phyloP scores from a whole-genome alignment of 2,329 filamentous ascomycete genomes.

The Zalaria sp. region DNA sequence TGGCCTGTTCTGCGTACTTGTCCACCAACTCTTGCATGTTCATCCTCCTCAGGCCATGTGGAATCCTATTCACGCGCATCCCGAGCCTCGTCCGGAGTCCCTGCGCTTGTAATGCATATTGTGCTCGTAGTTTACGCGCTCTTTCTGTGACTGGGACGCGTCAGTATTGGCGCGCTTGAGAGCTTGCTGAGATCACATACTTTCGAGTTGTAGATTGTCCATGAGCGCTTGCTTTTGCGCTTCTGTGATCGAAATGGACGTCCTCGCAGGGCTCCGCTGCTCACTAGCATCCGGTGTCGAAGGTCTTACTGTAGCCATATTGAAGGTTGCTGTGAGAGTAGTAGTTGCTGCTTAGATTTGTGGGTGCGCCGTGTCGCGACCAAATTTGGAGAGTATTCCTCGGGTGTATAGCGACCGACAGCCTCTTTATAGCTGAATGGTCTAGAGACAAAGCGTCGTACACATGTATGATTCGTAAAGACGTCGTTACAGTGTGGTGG shows the following conservation, averaged over 20 bases:
- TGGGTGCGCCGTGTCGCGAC: no score
- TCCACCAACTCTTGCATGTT: slow-evolving; percentile 70
- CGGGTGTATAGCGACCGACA: no score
- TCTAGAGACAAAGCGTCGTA: no score
- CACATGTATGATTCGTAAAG: no score
- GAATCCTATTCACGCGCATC: slow-evolving; percentile 86
- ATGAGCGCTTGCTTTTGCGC: slow-evolving; percentile 74
- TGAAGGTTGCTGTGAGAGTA: no score
- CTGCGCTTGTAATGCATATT: slow-evolving; percentile 79
- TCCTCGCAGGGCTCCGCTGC: slow-evolving; percentile 1
- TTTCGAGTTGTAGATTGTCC: slow-evolving; percentile 78
- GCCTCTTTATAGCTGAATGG: no score
- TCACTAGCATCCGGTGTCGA: slow-evolving; percentile 9
- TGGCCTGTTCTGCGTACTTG: slow-evolving; percentile 27
- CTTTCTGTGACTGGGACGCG: slow-evolving; percentile 60
- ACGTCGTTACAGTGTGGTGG: no score
- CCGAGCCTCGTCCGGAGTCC: slow-evolving; percentile 76
- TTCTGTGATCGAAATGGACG: slow-evolving; percentile 16
- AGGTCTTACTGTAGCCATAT: no score
- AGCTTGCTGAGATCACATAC: slow-evolving; percentile 34
- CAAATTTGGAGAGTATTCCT: no score
- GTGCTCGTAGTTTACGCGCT: slow-evolving; percentile 72
- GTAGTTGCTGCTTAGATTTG: no score
- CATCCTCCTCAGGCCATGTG: slow-evolving; percentile 59
- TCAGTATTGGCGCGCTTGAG: slow-evolving; percentile 17